phyloP scores from a whole-genome alignment of 164 flowering plant species.

The Brasenia schreberi region DNA sequence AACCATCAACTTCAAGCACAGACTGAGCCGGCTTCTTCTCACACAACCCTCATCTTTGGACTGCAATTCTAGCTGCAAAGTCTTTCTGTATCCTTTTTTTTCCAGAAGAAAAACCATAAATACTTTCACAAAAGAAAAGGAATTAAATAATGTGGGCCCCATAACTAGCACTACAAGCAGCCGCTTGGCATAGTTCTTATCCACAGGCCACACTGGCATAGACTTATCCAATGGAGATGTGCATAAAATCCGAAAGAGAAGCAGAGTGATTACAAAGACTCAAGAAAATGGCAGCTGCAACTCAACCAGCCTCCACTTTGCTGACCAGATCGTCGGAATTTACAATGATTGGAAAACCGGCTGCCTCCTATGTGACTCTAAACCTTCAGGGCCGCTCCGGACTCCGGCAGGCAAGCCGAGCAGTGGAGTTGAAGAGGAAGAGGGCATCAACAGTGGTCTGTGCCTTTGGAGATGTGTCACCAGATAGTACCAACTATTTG shows the following conservation, averaged over 20 bases:
- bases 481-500: conserved; percentile 54
- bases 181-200: not conserved
- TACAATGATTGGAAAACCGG: not conserved
- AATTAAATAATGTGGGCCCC: not conserved
- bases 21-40: too few relatives aligned
- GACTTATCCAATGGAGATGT: not conserved
- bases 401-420: not conserved
- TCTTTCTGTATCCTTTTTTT: too few relatives aligned
- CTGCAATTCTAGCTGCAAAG: too few relatives aligned
- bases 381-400: not conserved
- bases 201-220: not conserved
- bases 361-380: not conserved
- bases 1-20: too few relatives aligned
- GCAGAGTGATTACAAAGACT: not conserved
- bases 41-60: too few relatives aligned
- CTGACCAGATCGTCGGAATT: not conserved
- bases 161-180: not conserved
- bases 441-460: conserved; percentile 47
- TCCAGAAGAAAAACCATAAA: too few relatives aligned
- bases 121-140: too few relatives aligned
- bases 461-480: conserved; percentile 74
- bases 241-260: not conserved
- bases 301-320: not conserved
- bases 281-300: not conserved
- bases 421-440: conserved; percentile 10